Evolutionary conservation across 257 asterid genomes (phyloP).

Genomic region (Marsdenia floribunda): DNA sequence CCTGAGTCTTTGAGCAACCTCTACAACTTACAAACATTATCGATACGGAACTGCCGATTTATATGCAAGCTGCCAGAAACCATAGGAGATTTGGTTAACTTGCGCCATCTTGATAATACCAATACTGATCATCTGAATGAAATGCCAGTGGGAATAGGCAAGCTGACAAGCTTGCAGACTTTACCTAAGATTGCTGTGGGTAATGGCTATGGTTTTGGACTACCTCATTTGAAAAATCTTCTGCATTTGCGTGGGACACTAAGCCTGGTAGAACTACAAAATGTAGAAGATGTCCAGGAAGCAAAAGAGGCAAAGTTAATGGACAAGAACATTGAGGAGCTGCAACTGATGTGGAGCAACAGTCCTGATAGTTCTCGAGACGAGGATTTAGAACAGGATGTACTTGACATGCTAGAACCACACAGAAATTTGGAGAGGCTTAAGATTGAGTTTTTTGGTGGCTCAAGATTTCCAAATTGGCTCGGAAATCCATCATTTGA

Average conservation of each 20-base stretch:
- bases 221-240: conserved; percentile 38
- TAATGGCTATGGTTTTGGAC: conserved; percentile 43
- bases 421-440: conserved; percentile 42
- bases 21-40: conserved; percentile 39
- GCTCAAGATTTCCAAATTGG: conserved; percentile 50
- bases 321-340: conserved; percentile 37
- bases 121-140: conserved; percentile 50
- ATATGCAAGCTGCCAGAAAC: conserved; percentile 45
- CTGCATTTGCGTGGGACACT: conserved; percentile 45
- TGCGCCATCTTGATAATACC: conserved; percentile 58
- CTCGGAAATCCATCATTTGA: conserved; percentile 45
- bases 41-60: conserved; percentile 45
- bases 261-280: conserved; percentile 48
- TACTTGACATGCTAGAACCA: conserved; percentile 48
- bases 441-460: conserved; percentile 45
- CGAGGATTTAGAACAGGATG: conserved; percentile 32
- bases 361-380: conserved; percentile 24
- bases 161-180: conserved; percentile 40
- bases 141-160: conserved; percentile 47
- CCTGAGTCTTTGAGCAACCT: conserved; percentile 18
- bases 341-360: conserved; percentile 52
- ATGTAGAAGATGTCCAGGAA: conserved; percentile 43
- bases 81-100: conserved; percentile 43
- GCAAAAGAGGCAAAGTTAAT: conserved; percentile 50
- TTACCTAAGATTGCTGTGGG: conserved; percentile 50